phyloP scores from a whole-genome alignment of 176 grass and related monocot genomes.

The Ensete glaucum region DNA sequence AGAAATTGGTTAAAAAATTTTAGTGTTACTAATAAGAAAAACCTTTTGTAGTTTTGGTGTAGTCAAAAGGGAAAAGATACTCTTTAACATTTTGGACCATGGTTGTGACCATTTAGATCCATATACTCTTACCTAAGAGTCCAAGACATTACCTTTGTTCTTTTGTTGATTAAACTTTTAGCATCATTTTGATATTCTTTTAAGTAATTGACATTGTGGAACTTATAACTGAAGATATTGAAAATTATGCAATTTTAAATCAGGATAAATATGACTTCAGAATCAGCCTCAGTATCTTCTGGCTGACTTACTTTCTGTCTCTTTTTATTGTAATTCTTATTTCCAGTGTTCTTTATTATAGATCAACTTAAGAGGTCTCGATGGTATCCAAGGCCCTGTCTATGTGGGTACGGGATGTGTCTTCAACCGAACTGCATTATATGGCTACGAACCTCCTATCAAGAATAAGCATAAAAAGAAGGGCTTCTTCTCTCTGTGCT shows the following conservation, averaged over 20 bases:
- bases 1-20: no score
- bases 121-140: no score
- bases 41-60: no score
- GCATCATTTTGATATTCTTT: not conserved
- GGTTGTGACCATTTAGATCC: not conserved
- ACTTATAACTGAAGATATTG: not conserved
- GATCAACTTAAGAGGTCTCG: constrained; percentile 99
- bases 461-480: constrained; percentile 45
- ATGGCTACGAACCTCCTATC: constrained; percentile 91
- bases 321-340: constrained; percentile 15
- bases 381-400: constrained; percentile 91
- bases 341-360: constrained; percentile 29
- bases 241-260: not conserved
- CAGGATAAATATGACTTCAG: not conserved
- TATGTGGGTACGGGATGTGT: constrained; percentile 98
- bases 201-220: not conserved
- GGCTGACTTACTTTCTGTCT: not conserved
- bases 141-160: no score
- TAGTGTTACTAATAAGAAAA: no score
- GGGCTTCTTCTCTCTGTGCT: constrained; percentile 55
- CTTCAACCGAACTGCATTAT: constrained; percentile 88
- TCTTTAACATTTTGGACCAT: not conserved
- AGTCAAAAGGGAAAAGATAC: not conserved
- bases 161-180: not conserved
- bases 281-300: not conserved